Base-by-base conservation (phyloP, 2,329 filamentous ascomycete genomes). In the Neocatenulostroma microsporum region DNA sequence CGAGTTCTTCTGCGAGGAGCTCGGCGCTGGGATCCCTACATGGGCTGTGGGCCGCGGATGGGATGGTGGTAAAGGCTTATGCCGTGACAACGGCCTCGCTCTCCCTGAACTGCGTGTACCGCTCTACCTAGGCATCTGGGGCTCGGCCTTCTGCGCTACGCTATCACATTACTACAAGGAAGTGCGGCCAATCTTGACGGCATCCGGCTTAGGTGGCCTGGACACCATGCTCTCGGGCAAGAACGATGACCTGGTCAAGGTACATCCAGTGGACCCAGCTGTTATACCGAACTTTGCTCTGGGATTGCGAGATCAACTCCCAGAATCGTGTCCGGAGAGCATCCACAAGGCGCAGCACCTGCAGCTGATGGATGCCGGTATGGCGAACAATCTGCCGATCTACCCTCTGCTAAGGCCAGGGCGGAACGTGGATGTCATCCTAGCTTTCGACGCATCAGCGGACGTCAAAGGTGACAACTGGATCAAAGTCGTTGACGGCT, bases 321-420 rank as follows among this genome's bases (percentile, higher is more conserved):
- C 86, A 1, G 62, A 74, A 1, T 84, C 84, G 0, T 82, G 82
- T n/a, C 87, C 91, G 0, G 75, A 80, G 21, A 86, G 77, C 40
- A 76, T 94, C 25, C 79, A 84, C 51, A 68, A 76, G 13, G 72
- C 71, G 11, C 70, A 80, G 29, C 82, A 94, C 57, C 56, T 71
- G 24, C 62, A 69, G 37, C 60, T 72, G 12, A 96, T 95, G 88
- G 91, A 98, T 60, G 88, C 91, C 2, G 91, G 91, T 34, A 98
- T 98, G 91, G 93, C 84, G 47, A 96, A 98, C 58, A 98, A 98
- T 55, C 70, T 98, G 7, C 91, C 91, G 2, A 88, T 96, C 27
- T 98, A 98, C 57, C 91, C 91, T 0, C 73, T 96, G 3, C 77
- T 98, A 13, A 79, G 91, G 9, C 86, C 86, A 0, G 89, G 88